Base-by-base conservation (phyloP, 1,139 yeast genomes). In the Debaryomyces sp. region DNA sequence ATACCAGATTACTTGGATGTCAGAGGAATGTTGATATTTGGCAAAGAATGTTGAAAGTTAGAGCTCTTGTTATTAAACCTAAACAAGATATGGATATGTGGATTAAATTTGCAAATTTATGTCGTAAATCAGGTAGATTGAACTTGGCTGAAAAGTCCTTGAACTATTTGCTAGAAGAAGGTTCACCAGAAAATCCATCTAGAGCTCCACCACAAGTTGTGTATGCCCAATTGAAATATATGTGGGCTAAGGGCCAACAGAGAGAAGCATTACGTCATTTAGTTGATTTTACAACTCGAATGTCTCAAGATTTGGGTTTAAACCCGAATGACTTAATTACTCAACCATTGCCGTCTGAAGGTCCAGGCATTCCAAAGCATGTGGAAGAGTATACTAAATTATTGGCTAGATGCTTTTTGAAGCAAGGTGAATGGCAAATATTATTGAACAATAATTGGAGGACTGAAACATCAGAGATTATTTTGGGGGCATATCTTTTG, bases 341-440 rank as follows among this genome's bases (percentile, higher is more conserved):
- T 1, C 96, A 89, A 61, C 94, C 95, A n/a, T 69, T 89, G 42
- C 96, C 96, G 0, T 80, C 85, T 0, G 88, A 82, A 49, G 80
- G 84, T 1, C 88, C 94, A 1, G 90, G 88, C 8, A 83, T 81
- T 13, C 85, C 89, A 15, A 85, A 85, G 54, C 90, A 86, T 58
- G 89, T 87, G 36, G 88, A 85, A 55, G 92, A 87, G 53, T 89
- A 89, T 59, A 91, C 97, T n/a, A 87, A 82, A 57, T 73, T 95
- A 30, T 73, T 95, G 43, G 97, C 99, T 0, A 80, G 98, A 58
- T 95, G 99, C 61, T 95, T 92, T 72, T 77, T 94, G 67, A 95
- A 94, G 61, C 99, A 94, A 70, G 99, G 99, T 57, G 97, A 94
- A 67, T 95, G 99, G 99, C 95, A 91, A 60, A 89, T 91, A 50